Evolutionary conservation across 345 rosid genomes (phyloP).

Genomic region (Lepidium sativum): DNA sequence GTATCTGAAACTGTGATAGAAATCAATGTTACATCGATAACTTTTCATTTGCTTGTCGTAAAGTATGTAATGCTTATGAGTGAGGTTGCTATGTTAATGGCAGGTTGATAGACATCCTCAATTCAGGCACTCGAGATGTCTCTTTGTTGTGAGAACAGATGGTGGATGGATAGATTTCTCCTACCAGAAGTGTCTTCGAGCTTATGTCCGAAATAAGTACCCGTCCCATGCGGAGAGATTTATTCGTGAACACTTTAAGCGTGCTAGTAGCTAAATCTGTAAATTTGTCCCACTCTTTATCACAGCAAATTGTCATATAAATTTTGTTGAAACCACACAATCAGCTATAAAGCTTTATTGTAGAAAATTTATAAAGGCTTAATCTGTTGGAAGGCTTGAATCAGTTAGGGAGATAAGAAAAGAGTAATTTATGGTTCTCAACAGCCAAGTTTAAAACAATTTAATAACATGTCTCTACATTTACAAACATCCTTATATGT

Average conservation of each 20-base stretch:
- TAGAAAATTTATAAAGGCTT: not conserved
- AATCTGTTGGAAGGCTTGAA: not conserved
- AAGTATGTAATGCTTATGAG: conserved; percentile 9
- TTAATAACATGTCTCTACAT: too few species aligned
- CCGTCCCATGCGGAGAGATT: conserved; percentile 71
- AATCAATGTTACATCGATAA: too few species aligned
- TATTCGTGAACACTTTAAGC: conserved; percentile 66
- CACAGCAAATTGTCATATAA: not conserved
- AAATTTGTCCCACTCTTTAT: not conserved
- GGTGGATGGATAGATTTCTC: conserved; percentile 97
- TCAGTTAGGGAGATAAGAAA: not conserved
- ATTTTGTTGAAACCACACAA: not conserved
- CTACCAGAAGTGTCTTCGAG: conserved; percentile 83
- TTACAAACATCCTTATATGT: too few species aligned
- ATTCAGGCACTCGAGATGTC: conserved; percentile 71
- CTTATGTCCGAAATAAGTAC: conserved; percentile 60
- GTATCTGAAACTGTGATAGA: too few species aligned
- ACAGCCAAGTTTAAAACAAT: not conserved
- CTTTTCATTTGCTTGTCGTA: not conserved
- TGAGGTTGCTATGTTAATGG: conserved; percentile 3
- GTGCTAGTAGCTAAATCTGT: conserved; percentile 42
- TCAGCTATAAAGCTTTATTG: not conserved
- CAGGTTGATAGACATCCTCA: conserved; percentile 93
- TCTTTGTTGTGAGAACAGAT: conserved; percentile 87
- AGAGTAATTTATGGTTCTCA: not conserved